Base-by-base conservation (phyloP, 1,284 basidiomycete genomes). In the Cystobasidium slooffiae region DNA sequence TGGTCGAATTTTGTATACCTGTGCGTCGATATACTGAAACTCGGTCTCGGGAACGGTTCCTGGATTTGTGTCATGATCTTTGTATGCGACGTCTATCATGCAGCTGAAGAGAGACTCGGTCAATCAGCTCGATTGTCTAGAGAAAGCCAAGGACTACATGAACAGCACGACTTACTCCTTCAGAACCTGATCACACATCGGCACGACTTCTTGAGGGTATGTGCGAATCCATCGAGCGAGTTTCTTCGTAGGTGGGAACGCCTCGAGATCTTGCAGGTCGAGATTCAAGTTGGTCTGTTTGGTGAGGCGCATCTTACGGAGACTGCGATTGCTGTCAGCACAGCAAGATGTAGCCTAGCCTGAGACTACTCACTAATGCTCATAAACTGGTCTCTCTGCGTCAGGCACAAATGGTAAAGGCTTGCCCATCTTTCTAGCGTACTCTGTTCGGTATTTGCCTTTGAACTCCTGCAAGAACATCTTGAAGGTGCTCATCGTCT, bases 131-230 rank as follows among this genome's bases (percentile, higher is more conserved):
- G 44, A 56, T 20, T 16, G 8, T 72, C 56, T 43, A 64, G 31
- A 31, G 1, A 31, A 5, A 31, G 31, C 2, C 31, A 31, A 31
- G 43, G 46, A n/a, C 52, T 51, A 16, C 53, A 53, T 10, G 59
- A 37, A 20, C 46, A 20, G 7, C 22, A n/a, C 44, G 10, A 82
- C 81, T 66, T 79, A 81, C 76, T 98, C 95, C 83, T 95, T 93
- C 78, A 98, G 84, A 0, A 94, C 91, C 80, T 95, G 93, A 86
- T 99, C 97, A 90, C 97, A 94, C 67, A 93, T 92, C 1, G 96
- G 96, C 53, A 99, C 88, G 66, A 98, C 89, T 85, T 99, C 96
- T 82, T 97, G 94, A 0, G 96, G 97, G 82, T 96, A 99, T 81
- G 94, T 94, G 77, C 90, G 83, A 14, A 98, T 85, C 46, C 75